Conservation (phyloP, 1,284 basidiomycete species). For the Anthracocystis walkeri region DNA sequence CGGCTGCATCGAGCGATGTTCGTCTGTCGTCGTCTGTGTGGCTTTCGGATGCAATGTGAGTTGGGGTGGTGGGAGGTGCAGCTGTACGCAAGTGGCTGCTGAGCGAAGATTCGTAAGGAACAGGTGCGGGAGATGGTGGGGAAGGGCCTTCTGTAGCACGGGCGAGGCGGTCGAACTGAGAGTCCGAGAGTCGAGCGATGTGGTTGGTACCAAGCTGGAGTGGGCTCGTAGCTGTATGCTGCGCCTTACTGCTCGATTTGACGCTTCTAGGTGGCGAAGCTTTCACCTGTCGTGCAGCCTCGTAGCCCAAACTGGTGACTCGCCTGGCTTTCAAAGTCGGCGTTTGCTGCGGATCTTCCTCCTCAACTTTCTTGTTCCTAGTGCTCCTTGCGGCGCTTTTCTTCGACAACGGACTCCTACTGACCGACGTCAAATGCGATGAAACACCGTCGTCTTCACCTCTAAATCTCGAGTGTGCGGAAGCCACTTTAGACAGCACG, state of each 20-base stretch:
- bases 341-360: conserved; percentile 10
- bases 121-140: conserved; percentile 1
- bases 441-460: conserved; percentile 7
- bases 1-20: conserved; percentile 12
- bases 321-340: conserved; percentile 12
- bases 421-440: conserved; percentile 34
- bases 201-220: conserved; percentile 16
- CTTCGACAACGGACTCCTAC: conserved; percentile 34
- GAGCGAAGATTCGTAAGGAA: conserved; percentile 6
- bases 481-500: conserved; percentile 17
- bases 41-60: not conserved
- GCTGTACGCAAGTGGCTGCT: not conserved
- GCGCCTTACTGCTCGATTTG: not conserved
- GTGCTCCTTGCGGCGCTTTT: not conserved
- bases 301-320: conserved; percentile 2
- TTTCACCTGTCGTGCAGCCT: not conserved
- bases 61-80: not conserved
- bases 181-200: conserved; percentile 32
- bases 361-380: not conserved
- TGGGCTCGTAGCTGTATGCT: not conserved
- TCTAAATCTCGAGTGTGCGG: conserved; percentile 7
- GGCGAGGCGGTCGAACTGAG: conserved; percentile 36
- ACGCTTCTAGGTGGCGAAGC: not conserved
- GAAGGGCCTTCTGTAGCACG: conserved; percentile 13
- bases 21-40: conserved; percentile 3